Evolutionary conservation across 495 filamentous ascomycete genomes (phyloP), one percentile per base, ranked within the genome.

Genomic region (Penicillium ochrochloron): DNA sequence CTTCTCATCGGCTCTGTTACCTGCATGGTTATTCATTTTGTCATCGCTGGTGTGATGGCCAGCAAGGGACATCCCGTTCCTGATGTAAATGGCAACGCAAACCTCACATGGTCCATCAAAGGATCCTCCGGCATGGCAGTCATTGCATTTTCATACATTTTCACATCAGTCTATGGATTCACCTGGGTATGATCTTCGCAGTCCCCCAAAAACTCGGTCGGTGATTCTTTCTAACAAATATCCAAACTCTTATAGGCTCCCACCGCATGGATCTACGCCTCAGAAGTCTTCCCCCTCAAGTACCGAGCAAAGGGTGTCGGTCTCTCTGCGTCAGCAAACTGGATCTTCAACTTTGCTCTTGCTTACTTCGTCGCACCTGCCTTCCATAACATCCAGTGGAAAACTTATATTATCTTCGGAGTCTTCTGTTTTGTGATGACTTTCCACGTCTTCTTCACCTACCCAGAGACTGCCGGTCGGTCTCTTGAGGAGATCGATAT

Each of bases 121-220:
- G 90, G 90, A 19, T 67, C 76, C 2, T 76, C 90, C 0, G 87
- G 88, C 10, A 88, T 89, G 71, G 87, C 85, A 19, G 86, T 93
- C 31, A 91, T 94, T 70, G 90, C 90, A 0, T 90, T 87, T 59
- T 91, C 86, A 0, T 95, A 93, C 67, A 84, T 94, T 9, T 91
- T 94, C 63, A 87, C 92, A 54, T 89, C 88, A 3, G 83, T 89
- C 1, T 94, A 90, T 69, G 90, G 90, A 2, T 80, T 92, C 15
- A 93, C 91, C 12, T 80, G 77, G 77, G 76, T 78, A 75, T 55
- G 71, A 15, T 0, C 15, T 5, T 31, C 14, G 15, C 3, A 35
- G 42, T 8, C n/a, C 11, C 19, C 9, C 14, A 17, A 10, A 33
- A 10, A 29, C 12, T 44, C 3, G 1, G 15, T 19, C 14, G 48